Percentiles rank a stretch among this genome's conserved stretches.
phyloP scores from a whole-genome alignment of 352 stramenopile species.

The Phytopythium vexans region DNA sequence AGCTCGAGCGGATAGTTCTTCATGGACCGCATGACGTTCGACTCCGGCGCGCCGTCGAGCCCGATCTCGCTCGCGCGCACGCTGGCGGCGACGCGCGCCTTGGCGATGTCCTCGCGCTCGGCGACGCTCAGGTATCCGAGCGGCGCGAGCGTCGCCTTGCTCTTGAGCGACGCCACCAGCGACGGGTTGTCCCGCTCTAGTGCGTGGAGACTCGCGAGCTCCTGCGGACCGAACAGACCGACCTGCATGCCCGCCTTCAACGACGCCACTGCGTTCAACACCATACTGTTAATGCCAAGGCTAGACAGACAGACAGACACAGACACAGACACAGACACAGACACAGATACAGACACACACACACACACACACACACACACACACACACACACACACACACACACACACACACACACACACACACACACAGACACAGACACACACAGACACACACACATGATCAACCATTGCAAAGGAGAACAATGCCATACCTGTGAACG shows the following conservation, averaged over 20 bases:
- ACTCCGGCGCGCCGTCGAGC: conserved; percentile 12
- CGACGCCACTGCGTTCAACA: conserved; percentile 41
- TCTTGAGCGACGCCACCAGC: conserved; percentile 21
- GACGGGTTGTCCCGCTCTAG: conserved; percentile 11
- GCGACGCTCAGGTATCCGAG: conserved; percentile 23
- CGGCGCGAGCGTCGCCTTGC: conserved; percentile 12
- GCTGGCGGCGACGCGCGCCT: background rate
- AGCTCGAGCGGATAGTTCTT: conserved; percentile 44
- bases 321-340: too few relatives aligned
- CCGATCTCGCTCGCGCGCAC: conserved; percentile 10
- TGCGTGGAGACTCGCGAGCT: conserved; percentile 6
- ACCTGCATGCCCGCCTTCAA: conserved; percentile 31
- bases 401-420: too few relatives aligned
- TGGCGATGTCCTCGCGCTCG: conserved; percentile 15
- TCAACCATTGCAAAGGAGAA: too few relatives aligned
- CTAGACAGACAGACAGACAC: too few relatives aligned
- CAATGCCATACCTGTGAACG: too few relatives aligned
- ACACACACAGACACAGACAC: too few relatives aligned
- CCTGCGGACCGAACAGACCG: conserved; percentile 40
- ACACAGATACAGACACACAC: too few relatives aligned
- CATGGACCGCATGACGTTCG: conserved; percentile 14
- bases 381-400: too few relatives aligned
- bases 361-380: too few relatives aligned
- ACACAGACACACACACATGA: too few relatives aligned
- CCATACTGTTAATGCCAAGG: too few relatives aligned